phyloP scores from a whole-genome alignment of 108 stramenopile genomes.

The Cylindrotheca fusiformis region DNA sequence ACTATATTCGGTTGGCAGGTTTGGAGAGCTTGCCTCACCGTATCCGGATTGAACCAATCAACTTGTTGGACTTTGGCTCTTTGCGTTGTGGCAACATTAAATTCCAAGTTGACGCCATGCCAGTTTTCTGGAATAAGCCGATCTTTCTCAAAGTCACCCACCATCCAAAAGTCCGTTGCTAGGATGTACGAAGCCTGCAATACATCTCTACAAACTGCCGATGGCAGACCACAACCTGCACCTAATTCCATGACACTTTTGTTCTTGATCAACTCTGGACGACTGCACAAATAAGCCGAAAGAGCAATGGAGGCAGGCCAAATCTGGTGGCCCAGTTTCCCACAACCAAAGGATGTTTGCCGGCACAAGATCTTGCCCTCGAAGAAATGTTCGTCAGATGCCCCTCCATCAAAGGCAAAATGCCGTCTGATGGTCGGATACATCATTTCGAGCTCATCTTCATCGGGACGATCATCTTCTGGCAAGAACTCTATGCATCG shows the following conservation, averaged over 20 bases:
- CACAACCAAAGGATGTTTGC: constrained; percentile 46
- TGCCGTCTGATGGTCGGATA: constrained; percentile 29
- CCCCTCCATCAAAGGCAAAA: constrained; percentile 19
- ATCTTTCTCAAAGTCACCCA: constrained; percentile 8
- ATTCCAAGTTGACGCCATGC: constrained; percentile 37
- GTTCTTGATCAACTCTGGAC: background rate
- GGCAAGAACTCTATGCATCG: background rate
- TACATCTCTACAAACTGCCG: constrained; percentile 23
- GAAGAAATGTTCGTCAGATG: background rate
- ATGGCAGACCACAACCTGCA: constrained; percentile 38
- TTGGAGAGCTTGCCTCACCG: background rate
- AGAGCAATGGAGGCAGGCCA: constrained; percentile 42
- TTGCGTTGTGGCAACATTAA: constrained; percentile 19
- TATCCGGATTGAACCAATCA: constrained; percentile 39
- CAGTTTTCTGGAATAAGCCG: constrained; percentile 40
- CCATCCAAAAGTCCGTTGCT: constrained; percentile 43
- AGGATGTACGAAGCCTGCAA: constrained; percentile 9
- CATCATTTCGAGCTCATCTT: constrained; percentile 42
- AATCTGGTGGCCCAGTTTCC: constrained; percentile 34
- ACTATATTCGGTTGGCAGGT: constrained; percentile 21
- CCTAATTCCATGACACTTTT: constrained; percentile 33
- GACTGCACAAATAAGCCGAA: constrained; percentile 9
- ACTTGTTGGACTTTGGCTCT: constrained; percentile 18
- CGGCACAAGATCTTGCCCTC: constrained; percentile 13
- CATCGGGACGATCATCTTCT: constrained; percentile 20